Evolutionary conservation across 441 rosid species (phyloP), one percentile per base, ranked within the genome.

Genomic region (Adansonia gregorii): DNA sequence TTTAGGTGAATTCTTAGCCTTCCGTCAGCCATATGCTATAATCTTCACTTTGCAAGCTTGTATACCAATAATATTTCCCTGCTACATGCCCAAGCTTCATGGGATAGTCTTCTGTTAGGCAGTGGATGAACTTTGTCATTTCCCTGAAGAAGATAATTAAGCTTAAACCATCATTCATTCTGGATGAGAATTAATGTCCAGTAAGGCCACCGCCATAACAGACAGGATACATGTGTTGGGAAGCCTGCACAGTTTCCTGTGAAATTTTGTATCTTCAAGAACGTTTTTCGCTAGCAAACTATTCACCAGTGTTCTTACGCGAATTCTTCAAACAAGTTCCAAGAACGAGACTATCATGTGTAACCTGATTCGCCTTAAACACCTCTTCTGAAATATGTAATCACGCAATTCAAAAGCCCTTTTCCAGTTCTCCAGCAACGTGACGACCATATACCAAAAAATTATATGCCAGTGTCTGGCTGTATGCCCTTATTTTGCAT

Each of bases 381-480:
- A 59, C 90, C 94, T 73, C 90, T 85, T 81, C 83, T 91, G 73
- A 85, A 24, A 61, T 97, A 93, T 93, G 76, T 92, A 97, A 84
- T 82, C 92, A 8, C 85, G 85, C 87, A 93, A 80, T 70, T 90
- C 97, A 77, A 76, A 66, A 10, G 97, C 98, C 74, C 84, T 92
- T 63, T 72, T 76, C 27, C 52, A 85, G 61, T 63, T 91, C 90
- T 79, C 98, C 96, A 0, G 83, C 80, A 67, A 88, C 73, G 55
- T 92, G 93, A 70, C 73, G 48, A 10, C 96, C 96, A 14, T 87
- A 66, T 75, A 92, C 89, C 84, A 95, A 49, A 76, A 87, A 84
- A 60, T 86, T 88, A 84, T 90, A 95, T 4, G 98, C 97, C 20
- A 91, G 55, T 67, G 79, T 95, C 97, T 0, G 97, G 97, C 83